A percentile compares a stretch with the other conserved stretches of the same genome.
These are phyloP conservation scores for Phytopythium oedochilum DNA, from an alignment of 352 stramenopile species.

Conservation along the genomic window DNA sequence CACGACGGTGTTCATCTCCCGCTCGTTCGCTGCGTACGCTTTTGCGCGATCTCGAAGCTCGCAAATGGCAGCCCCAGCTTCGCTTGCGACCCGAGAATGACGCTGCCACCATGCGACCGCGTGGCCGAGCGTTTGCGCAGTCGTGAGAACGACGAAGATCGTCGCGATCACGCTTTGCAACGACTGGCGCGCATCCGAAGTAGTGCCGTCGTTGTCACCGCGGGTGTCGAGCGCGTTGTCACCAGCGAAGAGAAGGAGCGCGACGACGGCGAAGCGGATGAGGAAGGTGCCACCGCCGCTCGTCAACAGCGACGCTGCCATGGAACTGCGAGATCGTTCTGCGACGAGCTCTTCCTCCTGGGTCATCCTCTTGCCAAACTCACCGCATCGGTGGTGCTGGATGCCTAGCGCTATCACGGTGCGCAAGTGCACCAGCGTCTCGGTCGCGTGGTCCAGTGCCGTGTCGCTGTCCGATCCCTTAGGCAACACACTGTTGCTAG, in stretches of 20 bases:
- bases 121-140: not conserved
- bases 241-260: not conserved
- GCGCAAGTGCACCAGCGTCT: constrained; percentile 1
- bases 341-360: not conserved
- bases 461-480: not conserved
- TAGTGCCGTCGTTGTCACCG: not conserved
- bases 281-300: constrained; percentile 1
- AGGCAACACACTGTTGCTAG: not conserved
- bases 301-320: not conserved
- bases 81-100: not conserved
- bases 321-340: not conserved
- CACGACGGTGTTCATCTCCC: constrained; percentile 5
- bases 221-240: not conserved
- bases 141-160: not conserved
- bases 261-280: constrained; percentile 2
- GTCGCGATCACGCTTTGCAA: not conserved
- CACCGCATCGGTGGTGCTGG: not conserved
- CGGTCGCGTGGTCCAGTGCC: not conserved
- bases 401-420: not conserved
- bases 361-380: not conserved
- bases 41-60: not conserved
- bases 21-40: not conserved
- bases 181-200: not conserved
- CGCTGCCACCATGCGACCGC: constrained; percentile 2
- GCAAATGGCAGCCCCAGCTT: not conserved